Conservation (phyloP, 2,329 filamentous ascomycete genomes). For the Botrytis galanthina region DNA sequence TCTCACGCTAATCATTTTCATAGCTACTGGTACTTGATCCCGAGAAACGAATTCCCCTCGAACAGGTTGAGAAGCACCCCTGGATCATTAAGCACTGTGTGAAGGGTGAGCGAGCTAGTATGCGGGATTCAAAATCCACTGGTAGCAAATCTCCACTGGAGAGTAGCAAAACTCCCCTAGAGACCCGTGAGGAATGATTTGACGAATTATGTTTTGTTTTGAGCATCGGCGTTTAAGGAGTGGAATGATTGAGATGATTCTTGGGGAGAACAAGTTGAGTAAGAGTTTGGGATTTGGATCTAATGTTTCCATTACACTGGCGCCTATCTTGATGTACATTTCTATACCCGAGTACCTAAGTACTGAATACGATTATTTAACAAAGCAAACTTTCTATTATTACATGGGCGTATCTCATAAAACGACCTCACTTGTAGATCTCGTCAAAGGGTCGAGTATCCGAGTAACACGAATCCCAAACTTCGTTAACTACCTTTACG, state of each 20-base stretch:
- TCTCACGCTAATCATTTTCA: slow-evolving; percentile 23
- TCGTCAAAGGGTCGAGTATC: slow-evolving; percentile 97
- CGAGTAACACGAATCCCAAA: slow-evolving; percentile 96
- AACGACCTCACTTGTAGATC: slow-evolving; percentile 69
- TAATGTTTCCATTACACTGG: slow-evolving; percentile 33
- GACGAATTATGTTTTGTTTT: slow-evolving; percentile 30
- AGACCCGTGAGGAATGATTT: slow-evolving; percentile 32
- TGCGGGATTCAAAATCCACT: slow-evolving; percentile 38
- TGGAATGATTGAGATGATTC: slow-evolving; percentile 9
- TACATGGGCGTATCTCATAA: slow-evolving; percentile 12
- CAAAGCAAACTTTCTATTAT: slow-evolving; percentile 8
- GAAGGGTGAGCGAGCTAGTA: slow-evolving; percentile 43
- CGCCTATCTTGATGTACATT: slow-evolving; percentile 33
- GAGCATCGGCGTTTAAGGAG: slow-evolving; percentile 32
- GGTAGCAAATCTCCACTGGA: slow-evolving; percentile 34
- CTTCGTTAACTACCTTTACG: slow-evolving; percentile 84
- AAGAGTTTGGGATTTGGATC: slow-evolving; percentile 37
- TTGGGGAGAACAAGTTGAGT: slow-evolving; percentile 29
- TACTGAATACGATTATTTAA: slow-evolving; percentile 17
- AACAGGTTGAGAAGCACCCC: slow-evolving; percentile 84
- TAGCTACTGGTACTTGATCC: slow-evolving; percentile 88
- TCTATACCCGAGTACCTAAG: slow-evolving; percentile 14
- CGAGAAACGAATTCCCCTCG: slow-evolving; percentile 86
- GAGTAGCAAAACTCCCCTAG: slow-evolving; percentile 4
- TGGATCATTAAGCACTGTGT: slow-evolving; percentile 95